Conservation (phyloP, 371 early-diverging fungal genomes). For the Mortierella sp. region DNA sequence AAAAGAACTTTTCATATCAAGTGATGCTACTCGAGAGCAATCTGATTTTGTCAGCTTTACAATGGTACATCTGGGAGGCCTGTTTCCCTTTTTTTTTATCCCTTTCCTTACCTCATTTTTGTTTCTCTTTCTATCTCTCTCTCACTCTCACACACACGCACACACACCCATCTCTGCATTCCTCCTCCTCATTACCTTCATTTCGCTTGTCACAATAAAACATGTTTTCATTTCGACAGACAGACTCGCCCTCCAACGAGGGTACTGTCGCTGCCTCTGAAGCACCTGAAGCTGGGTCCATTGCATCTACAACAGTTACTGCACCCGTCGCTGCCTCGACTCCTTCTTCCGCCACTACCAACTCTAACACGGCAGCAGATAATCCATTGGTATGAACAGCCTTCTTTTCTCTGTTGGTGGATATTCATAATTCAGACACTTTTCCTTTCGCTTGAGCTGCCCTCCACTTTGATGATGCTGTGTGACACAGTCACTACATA, state of each 20-base stretch:
- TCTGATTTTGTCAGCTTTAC: no score
- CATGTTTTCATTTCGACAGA: slow-evolving; percentile 31
- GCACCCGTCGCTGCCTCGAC: not conserved
- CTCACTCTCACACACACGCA: no score
- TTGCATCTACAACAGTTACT: not conserved
- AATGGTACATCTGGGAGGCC: no score
- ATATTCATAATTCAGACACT: not conserved
- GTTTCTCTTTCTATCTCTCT: not conserved
- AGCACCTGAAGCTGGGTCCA: not conserved
- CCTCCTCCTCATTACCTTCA: not conserved
- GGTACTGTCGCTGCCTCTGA: slow-evolving; percentile 1
- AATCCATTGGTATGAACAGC: slow-evolving; percentile 10
- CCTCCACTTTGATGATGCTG: not conserved
- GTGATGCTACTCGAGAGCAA: no score
- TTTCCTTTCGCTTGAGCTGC: not conserved
- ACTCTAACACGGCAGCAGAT: not conserved
- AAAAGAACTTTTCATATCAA: no score
- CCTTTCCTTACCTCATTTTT: no score
- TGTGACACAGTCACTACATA: slow-evolving; percentile 15
- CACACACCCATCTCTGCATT: no score
- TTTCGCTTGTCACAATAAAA: not conserved
- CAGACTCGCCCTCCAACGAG: slow-evolving; percentile 8
- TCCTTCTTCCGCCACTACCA: not conserved
- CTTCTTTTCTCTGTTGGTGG: not conserved
- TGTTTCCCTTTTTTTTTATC: no score